A percentile compares a stretch with the other conserved stretches of the same genome.
Conservation (phyloP, 176 grass and related monocot species). For the Oryza australiensis region DNA sequence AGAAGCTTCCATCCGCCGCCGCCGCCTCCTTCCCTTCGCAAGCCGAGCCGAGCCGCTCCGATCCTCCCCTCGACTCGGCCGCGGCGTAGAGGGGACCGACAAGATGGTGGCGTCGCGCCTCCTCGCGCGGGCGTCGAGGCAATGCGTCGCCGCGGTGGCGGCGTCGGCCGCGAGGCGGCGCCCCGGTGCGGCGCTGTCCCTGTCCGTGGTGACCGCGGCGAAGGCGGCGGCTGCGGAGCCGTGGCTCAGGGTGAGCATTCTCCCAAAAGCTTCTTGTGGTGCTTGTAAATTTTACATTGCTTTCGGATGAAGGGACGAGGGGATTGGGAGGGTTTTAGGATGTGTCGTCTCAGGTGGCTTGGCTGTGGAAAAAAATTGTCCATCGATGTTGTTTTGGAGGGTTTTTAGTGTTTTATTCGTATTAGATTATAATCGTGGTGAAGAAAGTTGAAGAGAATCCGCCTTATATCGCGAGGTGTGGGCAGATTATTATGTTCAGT, state of each 20-base stretch:
- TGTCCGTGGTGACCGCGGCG: not conserved
- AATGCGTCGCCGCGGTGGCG: not conserved
- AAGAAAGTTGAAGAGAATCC: not conserved
- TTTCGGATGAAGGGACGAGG: too few species aligned
- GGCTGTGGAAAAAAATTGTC: not conserved
- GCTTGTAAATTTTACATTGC: too few species aligned
- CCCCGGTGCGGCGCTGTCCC: not conserved
- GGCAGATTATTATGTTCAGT: not conserved
- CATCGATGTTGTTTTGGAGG: not conserved
- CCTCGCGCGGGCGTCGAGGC: slow-evolving; percentile 30
- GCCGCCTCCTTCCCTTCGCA: not conserved
- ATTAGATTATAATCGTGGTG: not conserved
- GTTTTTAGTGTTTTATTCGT: not conserved
- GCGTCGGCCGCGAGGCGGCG: not conserved
- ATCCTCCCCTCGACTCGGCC: not conserved
- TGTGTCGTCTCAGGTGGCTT: not conserved
- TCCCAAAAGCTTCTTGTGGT: not conserved
- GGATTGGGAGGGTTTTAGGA: not conserved
- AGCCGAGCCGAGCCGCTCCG: not conserved
- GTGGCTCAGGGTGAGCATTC: slow-evolving; percentile 26
- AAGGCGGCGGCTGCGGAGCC: slow-evolving; percentile 15
- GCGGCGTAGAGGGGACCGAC: not conserved
- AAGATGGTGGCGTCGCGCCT: slow-evolving; percentile 39
- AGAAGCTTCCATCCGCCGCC: slow-evolving; percentile 13
- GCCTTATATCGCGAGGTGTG: not conserved